Conservation (phyloP, 2,329 filamentous ascomycete genomes). For the Ilyonectria destructans region DNA sequence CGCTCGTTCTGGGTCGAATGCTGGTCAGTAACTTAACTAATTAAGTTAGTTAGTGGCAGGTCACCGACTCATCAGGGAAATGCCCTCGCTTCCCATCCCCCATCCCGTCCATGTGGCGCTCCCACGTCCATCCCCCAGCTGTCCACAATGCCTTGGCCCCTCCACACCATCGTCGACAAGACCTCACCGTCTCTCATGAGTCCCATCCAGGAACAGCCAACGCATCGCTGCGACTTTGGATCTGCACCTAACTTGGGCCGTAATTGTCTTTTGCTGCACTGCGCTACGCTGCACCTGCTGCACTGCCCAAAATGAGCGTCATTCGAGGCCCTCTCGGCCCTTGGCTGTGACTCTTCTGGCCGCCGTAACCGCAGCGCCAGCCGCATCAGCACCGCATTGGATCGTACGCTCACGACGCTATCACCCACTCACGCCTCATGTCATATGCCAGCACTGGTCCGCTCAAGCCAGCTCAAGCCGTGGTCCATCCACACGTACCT, state of each 20-base stretch:
- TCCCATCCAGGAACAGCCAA: constrained; percentile 4
- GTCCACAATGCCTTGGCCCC: constrained; percentile 2
- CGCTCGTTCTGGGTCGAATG: not conserved
- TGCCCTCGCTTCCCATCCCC: not conserved
- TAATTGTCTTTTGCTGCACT: constrained; percentile 20
- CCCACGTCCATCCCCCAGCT: constrained; percentile 1
- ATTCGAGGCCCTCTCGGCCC: not conserved
- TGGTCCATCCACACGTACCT: not conserved
- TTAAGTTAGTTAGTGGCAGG: not conserved
- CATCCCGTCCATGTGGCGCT: not conserved
- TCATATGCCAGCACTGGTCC: constrained; percentile 17
- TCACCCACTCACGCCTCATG: constrained; percentile 19
- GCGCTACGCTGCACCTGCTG: constrained; percentile 18
- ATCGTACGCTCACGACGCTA: constrained; percentile 26
- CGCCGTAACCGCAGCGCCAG: constrained; percentile 41
- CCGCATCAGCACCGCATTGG: constrained; percentile 37
- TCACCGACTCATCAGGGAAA: not conserved
- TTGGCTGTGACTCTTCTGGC: constrained; percentile 17
- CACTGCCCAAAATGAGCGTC: constrained; percentile 13
- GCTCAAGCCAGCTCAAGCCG: constrained; percentile 5
- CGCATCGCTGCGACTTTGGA: constrained; percentile 15
- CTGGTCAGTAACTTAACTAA: not conserved
- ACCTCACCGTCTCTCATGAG: constrained; percentile 23
- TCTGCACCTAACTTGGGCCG: constrained; percentile 23
- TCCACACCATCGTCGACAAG: constrained; percentile 14